Evolutionary conservation across 2,329 filamentous ascomycete genomes (phyloP).

Genomic region (Orbilia ellipsospora): DNA sequence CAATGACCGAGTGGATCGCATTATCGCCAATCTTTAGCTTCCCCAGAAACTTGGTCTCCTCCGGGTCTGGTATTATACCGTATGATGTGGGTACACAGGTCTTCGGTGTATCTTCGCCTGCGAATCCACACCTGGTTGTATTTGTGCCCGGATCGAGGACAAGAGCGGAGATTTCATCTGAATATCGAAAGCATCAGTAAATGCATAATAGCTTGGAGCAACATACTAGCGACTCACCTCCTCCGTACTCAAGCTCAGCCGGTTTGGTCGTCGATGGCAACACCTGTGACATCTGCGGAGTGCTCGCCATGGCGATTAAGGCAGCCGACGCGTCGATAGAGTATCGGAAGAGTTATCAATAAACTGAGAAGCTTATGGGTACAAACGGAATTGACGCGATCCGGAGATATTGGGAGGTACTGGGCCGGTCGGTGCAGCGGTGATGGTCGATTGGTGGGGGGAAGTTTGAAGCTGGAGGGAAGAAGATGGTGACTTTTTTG

Average conservation of each 20-base stretch:
- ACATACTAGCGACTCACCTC: slow-evolving; percentile 36
- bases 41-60: slow-evolving; percentile 63
- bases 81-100: slow-evolving; percentile 92
- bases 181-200: slow-evolving; percentile 10
- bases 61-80: slow-evolving; percentile 66
- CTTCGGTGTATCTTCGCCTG: slow-evolving; percentile 96
- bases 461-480: slow-evolving; percentile 16
- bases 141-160: slow-evolving; percentile 95
- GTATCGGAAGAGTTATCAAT: background rate
- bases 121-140: slow-evolving; percentile 91
- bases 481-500: slow-evolving; percentile 31
- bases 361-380: background rate
- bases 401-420: background rate
- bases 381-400: slow-evolving; percentile 20
- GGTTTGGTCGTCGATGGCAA: slow-evolving; percentile 52
- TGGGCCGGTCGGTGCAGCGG: background rate
- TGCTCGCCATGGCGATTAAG: slow-evolving; percentile 47
- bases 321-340: slow-evolving; percentile 45
- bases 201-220: background rate
- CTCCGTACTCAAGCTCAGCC: slow-evolving; percentile 52
- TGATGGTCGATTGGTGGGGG: slow-evolving; percentile 10
- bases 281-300: slow-evolving; percentile 45
- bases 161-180: slow-evolving; percentile 96
- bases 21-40: slow-evolving; percentile 86
- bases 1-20: slow-evolving; percentile 79